Evolutionary conservation across 257 asterid genomes (phyloP), one percentile per base, ranked within the genome.

Genomic region (Solanum peruvianum): DNA sequence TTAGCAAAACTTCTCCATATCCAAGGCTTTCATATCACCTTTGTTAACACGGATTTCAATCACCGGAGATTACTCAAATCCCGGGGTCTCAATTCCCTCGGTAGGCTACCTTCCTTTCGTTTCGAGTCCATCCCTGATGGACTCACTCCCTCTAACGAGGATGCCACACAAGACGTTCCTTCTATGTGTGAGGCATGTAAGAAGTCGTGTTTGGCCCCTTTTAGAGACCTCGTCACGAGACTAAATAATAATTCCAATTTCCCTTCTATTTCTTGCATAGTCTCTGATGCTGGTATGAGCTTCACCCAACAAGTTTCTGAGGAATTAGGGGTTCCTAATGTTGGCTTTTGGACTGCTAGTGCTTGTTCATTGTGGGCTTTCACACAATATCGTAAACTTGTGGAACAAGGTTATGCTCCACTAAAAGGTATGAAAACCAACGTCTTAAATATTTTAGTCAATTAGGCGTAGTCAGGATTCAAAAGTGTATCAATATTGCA

Each of bases 81-180:
- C 9, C 39, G 56, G 20, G 89, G 86, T 7, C 2, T 33, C 35
- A 47, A 44, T 29, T 60, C 84, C 18, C 72, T 87, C 49, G 37
- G 3, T 52, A 67, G 92, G 69, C 56, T 85, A 3, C 71, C 88
- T 9, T 42, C 86, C 18, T 87, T 90, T 82, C 73, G 45, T 2
- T 90, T 90, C 44, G 85, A 87, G 85, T 72, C 89, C 41, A 86
- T 90, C 7, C 88, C 91, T n/a, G 91, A 89, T 21, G 91, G 91
- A 18, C 88, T 89, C 15, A 87, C 91, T 7, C 80, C 77, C 14
- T 87, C 90, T 1, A 89, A 89, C 2, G 76, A 84, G 25, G 90
- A 89, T 42, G 75, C 90, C 8, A 85, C 90, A 60, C 91, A 87
- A 66, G 88, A 86, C 29, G 78, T 67, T 11, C 29, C 86, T 1